Evolutionary conservation across 2,329 filamentous ascomycete genomes (phyloP).

Genomic region (Colletotrichum zoysiae): DNA sequence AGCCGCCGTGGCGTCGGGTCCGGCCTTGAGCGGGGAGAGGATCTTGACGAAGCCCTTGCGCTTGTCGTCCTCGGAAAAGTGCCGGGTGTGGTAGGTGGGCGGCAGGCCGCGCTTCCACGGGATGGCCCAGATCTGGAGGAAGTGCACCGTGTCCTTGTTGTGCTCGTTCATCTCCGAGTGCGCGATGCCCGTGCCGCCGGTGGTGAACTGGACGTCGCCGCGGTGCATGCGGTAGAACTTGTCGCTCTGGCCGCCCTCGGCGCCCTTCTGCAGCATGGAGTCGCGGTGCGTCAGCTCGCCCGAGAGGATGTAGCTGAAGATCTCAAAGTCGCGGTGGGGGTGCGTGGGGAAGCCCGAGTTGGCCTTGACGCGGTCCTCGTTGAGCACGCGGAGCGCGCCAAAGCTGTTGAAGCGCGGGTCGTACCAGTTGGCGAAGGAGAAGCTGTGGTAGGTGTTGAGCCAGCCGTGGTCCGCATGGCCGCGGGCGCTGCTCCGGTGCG

Average conservation of each 20-base stretch:
- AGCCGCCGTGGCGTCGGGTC: conserved; percentile 69
- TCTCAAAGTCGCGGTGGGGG: conserved; percentile 87
- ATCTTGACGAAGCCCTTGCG: conserved; percentile 78
- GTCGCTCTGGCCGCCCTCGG: conserved; percentile 70
- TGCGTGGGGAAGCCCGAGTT: conserved; percentile 86
- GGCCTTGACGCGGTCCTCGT: conserved; percentile 85
- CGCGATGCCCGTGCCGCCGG: conserved; percentile 83
- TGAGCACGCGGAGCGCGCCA: conserved; percentile 85
- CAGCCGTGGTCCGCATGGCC: conserved; percentile 88
- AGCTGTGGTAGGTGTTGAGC: conserved; percentile 89
- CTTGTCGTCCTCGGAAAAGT: conserved; percentile 81
- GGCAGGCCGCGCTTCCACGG: conserved; percentile 80
- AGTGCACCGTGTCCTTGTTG: conserved; percentile 78
- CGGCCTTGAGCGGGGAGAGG: conserved; percentile 79
- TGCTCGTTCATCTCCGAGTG: conserved; percentile 89
- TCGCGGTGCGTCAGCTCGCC: conserved; percentile 91
- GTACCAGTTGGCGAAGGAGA: conserved; percentile 82
- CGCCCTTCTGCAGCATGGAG: conserved; percentile 80
- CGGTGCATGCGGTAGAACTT: conserved; percentile 79
- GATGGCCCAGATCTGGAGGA: conserved; percentile 89
- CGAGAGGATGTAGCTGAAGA: conserved; percentile 88
- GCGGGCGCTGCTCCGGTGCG: conserved; percentile 77
- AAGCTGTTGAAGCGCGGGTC: conserved; percentile 76
- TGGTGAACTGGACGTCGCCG: conserved; percentile 91
- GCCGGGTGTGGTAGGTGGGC: conserved; percentile 81